phyloP scores from a whole-genome alignment of 2,329 filamentous ascomycete genomes.

The Hypoxylon sp. region DNA sequence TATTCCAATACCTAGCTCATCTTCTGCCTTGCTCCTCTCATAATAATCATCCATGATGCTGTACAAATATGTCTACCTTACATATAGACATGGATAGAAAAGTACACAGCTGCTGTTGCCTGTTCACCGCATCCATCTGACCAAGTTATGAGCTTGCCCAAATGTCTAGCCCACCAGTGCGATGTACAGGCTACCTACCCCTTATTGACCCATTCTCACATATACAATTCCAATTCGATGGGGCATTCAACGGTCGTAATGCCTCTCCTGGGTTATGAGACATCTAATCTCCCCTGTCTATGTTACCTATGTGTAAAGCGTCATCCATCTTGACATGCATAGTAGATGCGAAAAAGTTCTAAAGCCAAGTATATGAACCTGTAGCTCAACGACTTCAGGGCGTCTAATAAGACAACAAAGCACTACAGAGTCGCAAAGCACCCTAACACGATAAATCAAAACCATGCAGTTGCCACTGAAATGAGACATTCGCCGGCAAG shows the following conservation, averaged over 20 bases:
- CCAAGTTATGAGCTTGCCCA: background rate
- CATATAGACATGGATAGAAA: background rate
- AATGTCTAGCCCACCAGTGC: background rate
- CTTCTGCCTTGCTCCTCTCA: background rate
- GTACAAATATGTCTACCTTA: too few species aligned
- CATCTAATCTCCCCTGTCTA: background rate
- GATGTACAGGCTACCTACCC: too few species aligned
- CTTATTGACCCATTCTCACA: background rate
- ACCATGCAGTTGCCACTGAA: background rate
- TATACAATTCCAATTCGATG: background rate
- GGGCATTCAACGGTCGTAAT: background rate
- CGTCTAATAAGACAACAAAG: background rate
- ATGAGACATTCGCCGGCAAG: constrained; percentile 1
- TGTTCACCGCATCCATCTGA: background rate
- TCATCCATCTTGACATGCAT: background rate
- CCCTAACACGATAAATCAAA: background rate
- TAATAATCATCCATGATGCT: background rate
- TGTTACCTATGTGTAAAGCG: background rate
- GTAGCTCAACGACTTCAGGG: background rate
- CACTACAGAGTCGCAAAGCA: background rate
- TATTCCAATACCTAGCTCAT: too few species aligned
- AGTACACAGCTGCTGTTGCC: background rate
- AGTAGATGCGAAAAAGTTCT: background rate
- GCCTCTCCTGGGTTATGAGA: background rate
- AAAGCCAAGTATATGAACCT: background rate